Percentiles rank a stretch among this genome's conserved stretches.
Conservation (phyloP, 495 filamentous ascomycete genomes). For the Peziza echinospora region DNA sequence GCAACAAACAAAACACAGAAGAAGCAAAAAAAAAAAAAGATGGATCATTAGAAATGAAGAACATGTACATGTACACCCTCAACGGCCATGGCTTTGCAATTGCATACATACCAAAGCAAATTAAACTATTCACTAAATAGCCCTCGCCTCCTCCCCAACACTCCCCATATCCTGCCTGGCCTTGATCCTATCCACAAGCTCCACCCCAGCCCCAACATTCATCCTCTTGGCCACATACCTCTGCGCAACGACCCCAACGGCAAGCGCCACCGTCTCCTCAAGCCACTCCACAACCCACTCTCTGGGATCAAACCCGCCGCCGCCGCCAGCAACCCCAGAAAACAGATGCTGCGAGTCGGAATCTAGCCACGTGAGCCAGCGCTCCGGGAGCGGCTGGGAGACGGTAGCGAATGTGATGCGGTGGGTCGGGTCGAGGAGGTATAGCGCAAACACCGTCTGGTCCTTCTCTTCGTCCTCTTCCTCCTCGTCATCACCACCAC, state of each 20-base stretch:
- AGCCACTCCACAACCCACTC: slow-evolving; percentile 98
- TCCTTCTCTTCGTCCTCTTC: slow-evolving; percentile 28
- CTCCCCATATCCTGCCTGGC: slow-evolving; percentile 4
- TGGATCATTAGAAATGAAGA: no score
- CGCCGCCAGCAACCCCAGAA: slow-evolving; percentile 62
- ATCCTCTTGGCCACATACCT: slow-evolving; percentile 85
- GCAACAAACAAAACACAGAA: no score
- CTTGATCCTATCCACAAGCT: slow-evolving; percentile 1
- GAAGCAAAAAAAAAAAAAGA: no score
- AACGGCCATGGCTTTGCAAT: no score
- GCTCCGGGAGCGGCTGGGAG: slow-evolving; percentile 61
- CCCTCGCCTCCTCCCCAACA: slow-evolving; percentile 7
- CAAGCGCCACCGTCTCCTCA: slow-evolving; percentile 63
- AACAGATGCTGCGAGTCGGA: slow-evolving; percentile 46
- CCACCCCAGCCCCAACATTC: slow-evolving; percentile 71
- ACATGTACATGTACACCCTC: no score
- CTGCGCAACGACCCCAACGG: slow-evolving; percentile 77
- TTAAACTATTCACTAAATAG: no score
- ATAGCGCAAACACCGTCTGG: slow-evolving; percentile 65
- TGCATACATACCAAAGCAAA: no score
- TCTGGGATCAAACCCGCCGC: slow-evolving; percentile 75
- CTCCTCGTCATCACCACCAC: slow-evolving; percentile 20
- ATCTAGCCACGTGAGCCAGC: slow-evolving; percentile 87
- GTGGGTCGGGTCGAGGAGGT: slow-evolving; percentile 83
- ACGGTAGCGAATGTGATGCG: slow-evolving; percentile 67